Evolutionary conservation across 768 basidiomycete species (phyloP).

Genomic region (Trametes coccinea): DNA sequence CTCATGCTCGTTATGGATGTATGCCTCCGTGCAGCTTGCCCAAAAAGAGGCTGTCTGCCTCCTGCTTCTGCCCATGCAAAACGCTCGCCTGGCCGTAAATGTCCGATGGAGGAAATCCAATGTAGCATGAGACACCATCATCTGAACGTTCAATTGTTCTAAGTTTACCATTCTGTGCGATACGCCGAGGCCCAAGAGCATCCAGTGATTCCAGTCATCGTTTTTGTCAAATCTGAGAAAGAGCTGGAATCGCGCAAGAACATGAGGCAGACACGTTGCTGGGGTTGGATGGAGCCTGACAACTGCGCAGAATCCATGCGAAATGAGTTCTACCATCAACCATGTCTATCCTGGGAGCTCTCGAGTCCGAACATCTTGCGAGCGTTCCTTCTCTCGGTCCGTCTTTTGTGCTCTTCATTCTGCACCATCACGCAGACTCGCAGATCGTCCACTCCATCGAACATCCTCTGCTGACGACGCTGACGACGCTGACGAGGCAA

Average conservation of each 20-base stretch:
- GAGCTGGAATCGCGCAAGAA: neutral
- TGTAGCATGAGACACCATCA: too few relatives aligned
- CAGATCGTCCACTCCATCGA: neutral
- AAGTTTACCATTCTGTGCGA: neutral
- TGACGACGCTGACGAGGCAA: constrained; percentile 1
- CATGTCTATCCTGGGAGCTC: constrained; percentile 5
- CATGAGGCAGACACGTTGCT: constrained; percentile 17
- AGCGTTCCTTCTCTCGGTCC: neutral
- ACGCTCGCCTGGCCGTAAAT: too few relatives aligned
- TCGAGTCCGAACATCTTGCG: neutral
- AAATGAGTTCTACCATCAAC: constrained; percentile 1
- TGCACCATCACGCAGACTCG: neutral
- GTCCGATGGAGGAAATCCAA: too few relatives aligned
- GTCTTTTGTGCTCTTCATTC: neutral
- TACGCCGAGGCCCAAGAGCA: too few relatives aligned
- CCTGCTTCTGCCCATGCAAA: neutral
- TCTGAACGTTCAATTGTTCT: neutral
- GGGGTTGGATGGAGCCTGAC: neutral
- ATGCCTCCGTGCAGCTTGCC: constrained; percentile 30
- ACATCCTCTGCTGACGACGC: neutral
- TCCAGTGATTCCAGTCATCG: too few relatives aligned
- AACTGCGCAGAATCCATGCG: constrained; percentile 7
- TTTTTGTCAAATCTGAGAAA: neutral
- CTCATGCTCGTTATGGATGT: constrained; percentile 34
- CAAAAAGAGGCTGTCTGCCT: constrained; percentile 18